Conservation (phyloP, 805 yeast species). For the Blastobotrys attinorum region DNA sequence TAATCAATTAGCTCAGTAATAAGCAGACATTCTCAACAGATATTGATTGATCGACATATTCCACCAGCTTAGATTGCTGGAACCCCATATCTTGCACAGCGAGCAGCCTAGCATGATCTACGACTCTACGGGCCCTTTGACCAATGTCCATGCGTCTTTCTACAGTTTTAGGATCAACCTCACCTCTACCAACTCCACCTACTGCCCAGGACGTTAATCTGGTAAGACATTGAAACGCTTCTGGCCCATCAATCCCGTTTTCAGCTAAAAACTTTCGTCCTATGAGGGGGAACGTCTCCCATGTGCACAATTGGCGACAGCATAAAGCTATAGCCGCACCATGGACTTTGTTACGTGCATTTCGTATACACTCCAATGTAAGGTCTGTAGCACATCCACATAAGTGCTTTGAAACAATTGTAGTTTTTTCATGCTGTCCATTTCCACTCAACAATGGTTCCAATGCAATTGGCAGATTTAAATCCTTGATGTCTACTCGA, state of each 20-base stretch:
- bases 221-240: slow-evolving; percentile 37
- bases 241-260: slow-evolving; percentile 22
- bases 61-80: slow-evolving; percentile 42
- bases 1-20: too few species aligned
- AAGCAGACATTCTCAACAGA: slow-evolving; percentile 69
- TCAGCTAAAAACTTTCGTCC: slow-evolving; percentile 35
- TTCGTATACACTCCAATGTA: slow-evolving; percentile 55
- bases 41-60: slow-evolving; percentile 48
- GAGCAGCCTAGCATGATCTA: slow-evolving; percentile 62
- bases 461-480: slow-evolving; percentile 34
- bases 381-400: slow-evolving; percentile 94
- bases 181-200: slow-evolving; percentile 45
- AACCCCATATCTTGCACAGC: slow-evolving; percentile 33
- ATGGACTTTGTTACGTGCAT: slow-evolving; percentile 9
- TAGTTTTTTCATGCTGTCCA: background rate
- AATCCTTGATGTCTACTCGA: slow-evolving; percentile 74
- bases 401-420: slow-evolving; percentile 77
- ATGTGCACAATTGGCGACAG: slow-evolving; percentile 78
- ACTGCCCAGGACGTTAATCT: slow-evolving; percentile 87
- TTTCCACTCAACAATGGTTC: background rate
- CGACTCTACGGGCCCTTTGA: slow-evolving; percentile 54
- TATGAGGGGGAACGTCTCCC: slow-evolving; percentile 43
- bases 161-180: slow-evolving; percentile 36
- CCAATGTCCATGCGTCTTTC: slow-evolving; percentile 56
- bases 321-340: slow-evolving; percentile 86